Evolutionary conservation across 441 rosid species (phyloP).

Genomic region (Geranium incanum): DNA sequence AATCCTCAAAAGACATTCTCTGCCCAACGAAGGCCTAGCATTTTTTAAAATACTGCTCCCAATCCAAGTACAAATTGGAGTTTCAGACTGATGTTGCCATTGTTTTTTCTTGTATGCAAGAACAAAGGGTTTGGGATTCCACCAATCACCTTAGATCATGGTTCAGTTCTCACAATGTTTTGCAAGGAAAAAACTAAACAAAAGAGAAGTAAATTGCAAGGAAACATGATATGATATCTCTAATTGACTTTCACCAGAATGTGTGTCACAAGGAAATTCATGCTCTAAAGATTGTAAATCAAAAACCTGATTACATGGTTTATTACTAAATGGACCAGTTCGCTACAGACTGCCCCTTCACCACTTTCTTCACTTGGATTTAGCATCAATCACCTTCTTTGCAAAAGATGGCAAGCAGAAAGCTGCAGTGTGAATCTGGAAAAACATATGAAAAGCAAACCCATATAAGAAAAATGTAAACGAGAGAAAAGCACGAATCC

Average conservation of each 20-base stretch:
- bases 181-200: neutral
- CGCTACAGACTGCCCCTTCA: neutral
- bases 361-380: constrained; percentile 24
- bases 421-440: constrained; percentile 90
- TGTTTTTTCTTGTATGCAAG: too few relatives aligned
- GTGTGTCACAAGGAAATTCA: neutral
- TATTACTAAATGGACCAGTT: constrained; percentile 1
- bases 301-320: constrained; percentile 23
- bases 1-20: too few relatives aligned
- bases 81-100: too few relatives aligned
- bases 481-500: neutral
- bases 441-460: neutral
- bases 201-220: neutral
- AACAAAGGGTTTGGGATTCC: too few relatives aligned
- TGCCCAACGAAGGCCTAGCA: too few relatives aligned
- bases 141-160: too few relatives aligned
- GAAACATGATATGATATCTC: neutral
- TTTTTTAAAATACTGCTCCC: too few relatives aligned
- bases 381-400: constrained; percentile 65
- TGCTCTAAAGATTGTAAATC: neutral
- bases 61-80: too few relatives aligned
- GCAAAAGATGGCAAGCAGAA: constrained; percentile 90
- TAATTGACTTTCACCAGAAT: neutral
- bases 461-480: neutral
- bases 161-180: too few relatives aligned